A percentile compares a stretch with the other conserved stretches of the same genome.
phyloP scores from a whole-genome alignment of 805 yeast species.

The Dipodascopsis tothii region DNA sequence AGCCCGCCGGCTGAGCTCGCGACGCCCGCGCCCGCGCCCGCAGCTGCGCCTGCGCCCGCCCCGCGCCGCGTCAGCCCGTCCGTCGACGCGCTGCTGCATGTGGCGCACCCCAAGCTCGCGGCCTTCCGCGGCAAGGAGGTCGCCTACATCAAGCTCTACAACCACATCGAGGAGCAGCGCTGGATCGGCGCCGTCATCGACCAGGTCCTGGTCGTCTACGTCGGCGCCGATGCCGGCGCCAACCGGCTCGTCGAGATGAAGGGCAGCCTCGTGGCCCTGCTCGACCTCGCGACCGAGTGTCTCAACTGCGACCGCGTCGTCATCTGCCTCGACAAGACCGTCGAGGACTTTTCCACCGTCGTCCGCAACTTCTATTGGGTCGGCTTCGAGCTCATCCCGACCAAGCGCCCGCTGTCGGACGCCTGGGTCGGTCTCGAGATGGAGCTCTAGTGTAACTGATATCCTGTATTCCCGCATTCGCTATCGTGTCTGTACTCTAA shows the following conservation, averaged over 20 bases:
- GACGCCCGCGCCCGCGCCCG: no score
- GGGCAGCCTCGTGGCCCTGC: conserved; percentile 19
- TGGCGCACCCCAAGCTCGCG: neutral
- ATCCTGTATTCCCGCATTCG: no score
- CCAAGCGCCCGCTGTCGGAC: conserved; percentile 16
- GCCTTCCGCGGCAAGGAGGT: neutral
- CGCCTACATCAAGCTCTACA: neutral
- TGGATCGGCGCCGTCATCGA: conserved; percentile 24
- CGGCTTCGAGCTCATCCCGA: conserved; percentile 21
- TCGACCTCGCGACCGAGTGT: conserved; percentile 25
- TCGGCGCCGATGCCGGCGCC: conserved; percentile 21
- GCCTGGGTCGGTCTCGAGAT: conserved; percentile 24
- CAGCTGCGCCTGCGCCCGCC: no score
- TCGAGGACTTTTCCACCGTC: conserved; percentile 12
- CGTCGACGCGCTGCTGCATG: neutral
- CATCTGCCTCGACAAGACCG: conserved; percentile 22
- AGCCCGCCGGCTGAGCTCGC: neutral
- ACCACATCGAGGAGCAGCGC: conserved; percentile 8
- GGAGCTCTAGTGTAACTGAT: conserved; percentile 21
- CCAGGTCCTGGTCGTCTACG: conserved; percentile 17
- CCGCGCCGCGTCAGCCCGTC: no score
- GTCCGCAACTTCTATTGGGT: conserved; percentile 22
- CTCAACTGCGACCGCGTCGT: conserved; percentile 22
- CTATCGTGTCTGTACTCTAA: neutral
- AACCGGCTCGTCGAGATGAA: conserved; percentile 11